Base-by-base conservation (phyloP, 2,329 filamentous ascomycete species). In the Aspergillus luchuensis region DNA sequence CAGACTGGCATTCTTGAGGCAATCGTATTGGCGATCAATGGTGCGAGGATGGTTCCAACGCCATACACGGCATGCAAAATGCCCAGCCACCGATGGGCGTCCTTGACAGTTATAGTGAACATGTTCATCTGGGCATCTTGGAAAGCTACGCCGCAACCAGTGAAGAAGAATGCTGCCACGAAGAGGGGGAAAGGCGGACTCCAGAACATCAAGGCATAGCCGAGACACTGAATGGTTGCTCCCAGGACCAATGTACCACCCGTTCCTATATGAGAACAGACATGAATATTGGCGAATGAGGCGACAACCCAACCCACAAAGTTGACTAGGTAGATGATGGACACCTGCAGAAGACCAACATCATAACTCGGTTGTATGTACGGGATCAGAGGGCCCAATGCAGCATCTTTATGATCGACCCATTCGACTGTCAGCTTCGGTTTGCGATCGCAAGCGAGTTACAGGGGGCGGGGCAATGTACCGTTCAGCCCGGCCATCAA, bases 141-240 rank as follows among this genome's bases (percentile, higher is more conserved):
- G n/a, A 67, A 60, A 2, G 65, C 63, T 7, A 67, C 62, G 0
- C 67, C 67, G 55, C 64, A 65, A 8, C 67, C 67, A 0, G 66
- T 67, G 58, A 69, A 64, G 45, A 68, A 66, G 59, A 68, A 69
- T 3, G 66, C 67, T 4, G 60, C 59, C 19, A 67, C 57, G 52
- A 68, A 69, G 6, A 69, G 49, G 5, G 64, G 62, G 36, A 64
- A 65, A 0, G 66, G 67, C 8, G 67, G 67, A 17, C 61, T 60
- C 65, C 67, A 67, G 58, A 65, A 64, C 66, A 69, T 68, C 19
- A 69, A 54, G 33, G 63, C 63, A 56, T 67, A 68, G 11, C 67
- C 67, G 15, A 65, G 36, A 25, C 62, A 61, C 52, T 69, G 67
- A 19, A 67, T 54, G 2, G 55, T 45, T 25, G 66, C 60, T 5